Evolutionary conservation across 2,329 filamentous ascomycete genomes (phyloP).

Genomic region (Colletotrichum abscissum): DNA sequence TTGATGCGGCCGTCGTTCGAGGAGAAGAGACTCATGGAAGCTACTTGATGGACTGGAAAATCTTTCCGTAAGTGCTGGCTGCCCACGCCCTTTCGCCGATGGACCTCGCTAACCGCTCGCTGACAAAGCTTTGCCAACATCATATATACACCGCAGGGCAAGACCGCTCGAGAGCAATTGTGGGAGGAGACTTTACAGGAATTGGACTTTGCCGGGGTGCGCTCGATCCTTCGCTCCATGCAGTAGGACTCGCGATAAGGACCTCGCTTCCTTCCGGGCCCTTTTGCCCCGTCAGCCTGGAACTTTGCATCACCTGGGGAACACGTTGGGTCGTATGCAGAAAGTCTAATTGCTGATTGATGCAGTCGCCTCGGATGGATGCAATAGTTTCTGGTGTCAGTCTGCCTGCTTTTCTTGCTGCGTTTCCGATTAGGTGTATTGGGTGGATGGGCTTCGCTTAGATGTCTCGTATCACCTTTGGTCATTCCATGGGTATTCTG

Average conservation of each 20-base stretch:
- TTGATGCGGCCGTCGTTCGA: conserved; percentile 56
- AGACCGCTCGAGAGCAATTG: conserved; percentile 9
- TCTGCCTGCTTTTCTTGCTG: background rate
- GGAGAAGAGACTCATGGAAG: conserved; percentile 61
- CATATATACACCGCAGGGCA: conserved; percentile 33
- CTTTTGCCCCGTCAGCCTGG: background rate
- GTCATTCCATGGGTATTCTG: background rate
- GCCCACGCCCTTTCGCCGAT: background rate
- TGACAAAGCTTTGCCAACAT: conserved; percentile 41
- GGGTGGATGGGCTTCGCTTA: background rate
- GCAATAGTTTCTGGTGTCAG: background rate
- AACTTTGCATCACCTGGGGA: background rate
- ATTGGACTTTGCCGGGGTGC: conserved; percentile 37
- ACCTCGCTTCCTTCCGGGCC: background rate
- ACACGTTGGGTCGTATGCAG: conserved; percentile 7
- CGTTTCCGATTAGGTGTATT: background rate
- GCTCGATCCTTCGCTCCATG: conserved; percentile 21
- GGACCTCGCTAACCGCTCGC: background rate
- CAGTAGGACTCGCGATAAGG: background rate
- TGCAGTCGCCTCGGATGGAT: background rate
- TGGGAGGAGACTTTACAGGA: conserved; percentile 38
- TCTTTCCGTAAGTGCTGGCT: conserved; percentile 52
- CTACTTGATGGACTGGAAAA: conserved; percentile 58
- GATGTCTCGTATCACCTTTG: background rate
- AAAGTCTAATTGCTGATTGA: background rate